Base-by-base conservation (phyloP, 805 yeast genomes). In the Metschnikowia rubicola region DNA sequence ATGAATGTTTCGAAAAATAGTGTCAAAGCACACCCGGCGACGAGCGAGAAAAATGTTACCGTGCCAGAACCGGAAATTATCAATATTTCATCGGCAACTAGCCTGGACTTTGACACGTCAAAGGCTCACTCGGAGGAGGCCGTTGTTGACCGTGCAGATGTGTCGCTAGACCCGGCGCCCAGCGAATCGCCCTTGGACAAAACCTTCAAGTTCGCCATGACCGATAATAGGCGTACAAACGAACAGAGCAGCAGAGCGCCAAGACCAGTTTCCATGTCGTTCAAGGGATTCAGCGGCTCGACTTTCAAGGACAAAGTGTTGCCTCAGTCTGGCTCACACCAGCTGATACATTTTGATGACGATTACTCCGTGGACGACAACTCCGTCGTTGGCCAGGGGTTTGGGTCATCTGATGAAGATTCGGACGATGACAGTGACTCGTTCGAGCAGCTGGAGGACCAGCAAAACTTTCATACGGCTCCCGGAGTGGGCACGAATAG, bases 271-370 rank as follows among this genome's bases (percentile, higher is more conserved):
- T 74, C 76, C 7, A 68, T 75, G 75, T 82, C 88, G 2, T 82
- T 81, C 64, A 76, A 76, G 51, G 90, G 90, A 0, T 61, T 84
- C 45, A 74, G 68, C 44, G 86, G 82, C 0, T 84, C 88, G 1
- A 68, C 79, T 2, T 77, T 81, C 30, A 48, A 50, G 21, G 39
- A 48, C 38, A 39, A 48, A 19, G 38, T 39, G 4, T 13, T 53
- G 21, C 49, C 46, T 17, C 50, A 44, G 37, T 62, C 70, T 11
- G 72, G 66, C 28, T 67, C 74, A 9, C 76, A 72, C 46, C 75
- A 71, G 56, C 67, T 71, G 36, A 64, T 72, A 37, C 68, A 70
- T 43, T 70, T 66, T 46, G 58, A 68, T 30, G 70, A 67, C 19
- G 65, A 58, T 8, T 56, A 60, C 19, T 61, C 60, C 31, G 47